A percentile compares a stretch with the other conserved stretches of the same genome.
Evolutionary conservation across 2,329 filamentous ascomycete genomes (phyloP).

Genomic region (Aspergillus ruber): DNA sequence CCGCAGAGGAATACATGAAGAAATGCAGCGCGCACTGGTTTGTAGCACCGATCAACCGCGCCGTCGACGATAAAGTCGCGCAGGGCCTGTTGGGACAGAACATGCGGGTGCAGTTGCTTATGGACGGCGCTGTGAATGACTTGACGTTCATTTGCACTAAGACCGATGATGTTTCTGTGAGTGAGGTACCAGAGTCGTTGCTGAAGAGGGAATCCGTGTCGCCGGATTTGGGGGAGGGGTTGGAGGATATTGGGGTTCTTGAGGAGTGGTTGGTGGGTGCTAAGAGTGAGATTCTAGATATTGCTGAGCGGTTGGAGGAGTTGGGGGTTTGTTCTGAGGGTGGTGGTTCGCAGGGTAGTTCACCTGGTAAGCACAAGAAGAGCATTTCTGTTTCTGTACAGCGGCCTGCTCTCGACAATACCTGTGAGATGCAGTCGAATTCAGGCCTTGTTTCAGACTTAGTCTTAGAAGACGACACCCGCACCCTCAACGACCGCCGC

Average conservation of each 20-base stretch:
- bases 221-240: neutral
- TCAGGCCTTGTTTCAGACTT: too few relatives aligned
- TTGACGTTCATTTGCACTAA: conserved; percentile 60
- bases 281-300: neutral
- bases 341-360: neutral
- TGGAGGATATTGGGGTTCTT: conserved; percentile 7
- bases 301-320: neutral
- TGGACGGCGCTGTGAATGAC: conserved; percentile 49
- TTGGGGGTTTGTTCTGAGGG: too few relatives aligned
- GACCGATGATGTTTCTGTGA: conserved; percentile 54
- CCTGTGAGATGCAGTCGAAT: neutral
- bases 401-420: neutral
- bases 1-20: conserved; percentile 8
- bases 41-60: conserved; percentile 44
- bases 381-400: neutral
- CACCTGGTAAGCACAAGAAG: neutral
- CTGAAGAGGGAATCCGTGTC: conserved; percentile 19
- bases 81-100: conserved; percentile 51
- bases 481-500: neutral
- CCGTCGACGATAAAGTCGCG: conserved; percentile 55
- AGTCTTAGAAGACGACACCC: neutral
- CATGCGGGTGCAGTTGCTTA: conserved; percentile 55
- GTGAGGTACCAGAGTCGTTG: conserved; percentile 39
- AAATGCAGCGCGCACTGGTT: conserved; percentile 9
- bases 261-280: neutral